Conservation (phyloP, 192 early-diverging fungal genomes). For the Spizellomyces punctatus region DNA sequence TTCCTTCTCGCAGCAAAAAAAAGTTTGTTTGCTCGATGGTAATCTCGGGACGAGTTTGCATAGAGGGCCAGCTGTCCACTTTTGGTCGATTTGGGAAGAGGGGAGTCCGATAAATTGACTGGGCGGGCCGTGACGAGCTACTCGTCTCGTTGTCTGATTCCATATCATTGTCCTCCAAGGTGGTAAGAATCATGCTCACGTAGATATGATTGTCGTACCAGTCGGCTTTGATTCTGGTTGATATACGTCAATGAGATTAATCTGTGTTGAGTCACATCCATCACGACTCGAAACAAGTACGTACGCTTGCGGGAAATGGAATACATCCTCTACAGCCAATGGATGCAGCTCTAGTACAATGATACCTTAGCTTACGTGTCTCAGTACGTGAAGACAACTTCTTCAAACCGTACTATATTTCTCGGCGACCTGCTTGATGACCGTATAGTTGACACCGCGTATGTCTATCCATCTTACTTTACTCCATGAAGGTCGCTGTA, state of each 20-base stretch:
- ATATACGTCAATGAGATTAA: neutral
- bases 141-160: neutral
- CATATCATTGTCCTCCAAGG: slow-evolving; percentile 18
- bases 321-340: slow-evolving; percentile 43
- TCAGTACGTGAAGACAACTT: neutral
- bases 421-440: slow-evolving; percentile 7
- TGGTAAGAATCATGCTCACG: slow-evolving; percentile 28
- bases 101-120: neutral
- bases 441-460: slow-evolving; percentile 22
- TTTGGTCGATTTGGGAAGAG: slow-evolving; percentile 20
- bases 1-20: slow-evolving; percentile 35
- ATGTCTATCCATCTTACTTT: slow-evolving; percentile 23
- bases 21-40: slow-evolving; percentile 31
- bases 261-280: neutral
- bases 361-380: neutral
- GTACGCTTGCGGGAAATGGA: slow-evolving; percentile 35
- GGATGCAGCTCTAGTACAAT: slow-evolving; percentile 24
- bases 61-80: neutral
- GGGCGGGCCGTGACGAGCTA: neutral
- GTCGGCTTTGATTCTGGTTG: slow-evolving; percentile 35
- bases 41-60: slow-evolving; percentile 19
- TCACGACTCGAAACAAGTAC: neutral
- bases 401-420: slow-evolving; percentile 10
- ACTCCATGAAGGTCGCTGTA: slow-evolving; percentile 8
- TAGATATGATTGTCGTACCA: slow-evolving; percentile 44